A percentile compares a stretch with the other conserved stretches of the same genome.
These are phyloP conservation scores for Candida nanaspora DNA, from an alignment of 805 yeast genomes.

Conservation along the genomic window DNA sequence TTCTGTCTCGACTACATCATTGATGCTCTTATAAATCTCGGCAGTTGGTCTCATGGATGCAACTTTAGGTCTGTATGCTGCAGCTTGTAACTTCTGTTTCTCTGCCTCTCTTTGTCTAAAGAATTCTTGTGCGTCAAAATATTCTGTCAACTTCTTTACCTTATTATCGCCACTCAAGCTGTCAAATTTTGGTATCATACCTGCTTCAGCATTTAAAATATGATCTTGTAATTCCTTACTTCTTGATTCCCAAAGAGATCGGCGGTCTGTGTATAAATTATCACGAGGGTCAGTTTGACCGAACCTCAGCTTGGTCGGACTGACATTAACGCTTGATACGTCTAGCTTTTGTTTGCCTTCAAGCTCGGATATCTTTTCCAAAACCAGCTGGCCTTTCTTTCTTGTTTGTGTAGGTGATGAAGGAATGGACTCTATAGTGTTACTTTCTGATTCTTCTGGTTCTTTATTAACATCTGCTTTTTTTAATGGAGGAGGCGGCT, in stretches of 20 bases:
- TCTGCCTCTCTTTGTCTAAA: conserved; percentile 82
- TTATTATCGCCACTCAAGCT: conserved; percentile 25
- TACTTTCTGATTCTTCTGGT: neutral
- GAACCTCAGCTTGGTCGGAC: neutral
- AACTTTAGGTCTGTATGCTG: conserved; percentile 62
- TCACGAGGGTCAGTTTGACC: neutral
- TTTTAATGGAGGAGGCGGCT: no score
- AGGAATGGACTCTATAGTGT: neutral
- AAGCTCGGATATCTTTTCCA: conserved; percentile 18
- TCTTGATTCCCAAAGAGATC: conserved; percentile 16
- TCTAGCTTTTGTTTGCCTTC: neutral
- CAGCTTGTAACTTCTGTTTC: conserved; percentile 48
- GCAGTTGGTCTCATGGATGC: conserved; percentile 79
- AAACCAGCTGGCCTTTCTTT: conserved; percentile 13
- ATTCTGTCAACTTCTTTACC: conserved; percentile 60
- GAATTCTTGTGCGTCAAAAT: conserved; percentile 77
- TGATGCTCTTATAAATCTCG: conserved; percentile 80
- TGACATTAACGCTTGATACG: neutral
- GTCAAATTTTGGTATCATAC: conserved; percentile 9
- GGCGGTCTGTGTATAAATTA: conserved; percentile 5
- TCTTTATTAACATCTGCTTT: neutral
- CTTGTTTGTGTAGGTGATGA: neutral
- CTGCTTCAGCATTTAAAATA: conserved; percentile 10
- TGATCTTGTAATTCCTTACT: conserved; percentile 15
- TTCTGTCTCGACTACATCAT: conserved; percentile 70